These are phyloP conservation scores for Fraxinus baroniana DNA, from an alignment of 305 asterid species.

Conservation along the genomic window DNA sequence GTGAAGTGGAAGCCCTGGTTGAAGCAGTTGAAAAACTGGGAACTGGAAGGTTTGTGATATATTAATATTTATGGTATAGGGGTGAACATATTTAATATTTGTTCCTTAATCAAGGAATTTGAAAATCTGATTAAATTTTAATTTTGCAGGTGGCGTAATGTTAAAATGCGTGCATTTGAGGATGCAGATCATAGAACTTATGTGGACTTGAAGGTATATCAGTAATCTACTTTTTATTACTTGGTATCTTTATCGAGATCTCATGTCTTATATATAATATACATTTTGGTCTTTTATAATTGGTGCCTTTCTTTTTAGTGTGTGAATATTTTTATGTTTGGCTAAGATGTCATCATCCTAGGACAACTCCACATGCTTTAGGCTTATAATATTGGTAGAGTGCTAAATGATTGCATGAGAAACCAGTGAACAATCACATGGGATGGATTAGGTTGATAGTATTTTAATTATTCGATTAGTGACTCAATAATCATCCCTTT, in stretches of 20 bases:
- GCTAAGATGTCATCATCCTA: background rate
- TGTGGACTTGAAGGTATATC: constrained; percentile 80
- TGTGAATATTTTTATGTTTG: background rate
- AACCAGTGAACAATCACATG: constrained; percentile 37
- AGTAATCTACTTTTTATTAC: constrained; percentile 1
- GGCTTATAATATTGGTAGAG: constrained; percentile 22
- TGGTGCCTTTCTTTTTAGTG: background rate
- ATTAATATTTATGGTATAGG: too few species aligned
- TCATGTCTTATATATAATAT: background rate
- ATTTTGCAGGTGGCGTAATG: constrained; percentile 94
- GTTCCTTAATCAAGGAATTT: background rate
- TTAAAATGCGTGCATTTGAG: constrained; percentile 85
- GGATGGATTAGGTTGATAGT: constrained; percentile 2
- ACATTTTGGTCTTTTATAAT: background rate
- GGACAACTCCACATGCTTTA: constrained; percentile 29
- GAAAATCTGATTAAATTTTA: constrained; percentile 4
- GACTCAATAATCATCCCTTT: constrained; percentile 12
- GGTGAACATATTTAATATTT: background rate
- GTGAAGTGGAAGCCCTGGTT: constrained; percentile 88
- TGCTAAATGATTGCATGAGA: constrained; percentile 26
- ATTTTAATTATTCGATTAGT: constrained; percentile 2
- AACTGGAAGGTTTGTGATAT: constrained; percentile 79
- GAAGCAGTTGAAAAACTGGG: constrained; percentile 92
- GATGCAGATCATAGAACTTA: constrained; percentile 88
- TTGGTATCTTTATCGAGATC: background rate